phyloP scores from a whole-genome alignment of 2,329 filamentous ascomycete genomes.

The Kalmusia sp. region DNA sequence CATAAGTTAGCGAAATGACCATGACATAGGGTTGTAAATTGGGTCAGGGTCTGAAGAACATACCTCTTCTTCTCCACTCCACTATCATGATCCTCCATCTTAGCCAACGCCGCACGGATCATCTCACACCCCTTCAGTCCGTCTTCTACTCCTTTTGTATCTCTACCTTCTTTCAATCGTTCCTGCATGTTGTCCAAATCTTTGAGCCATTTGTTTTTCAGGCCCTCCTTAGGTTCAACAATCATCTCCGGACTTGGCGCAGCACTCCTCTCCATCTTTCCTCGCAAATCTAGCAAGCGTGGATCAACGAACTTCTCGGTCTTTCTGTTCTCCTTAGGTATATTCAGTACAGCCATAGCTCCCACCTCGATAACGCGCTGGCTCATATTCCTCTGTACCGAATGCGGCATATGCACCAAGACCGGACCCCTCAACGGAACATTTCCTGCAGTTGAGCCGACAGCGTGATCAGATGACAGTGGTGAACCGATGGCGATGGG shows the following conservation, averaged over 20 bases:
- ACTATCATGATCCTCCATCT: not conserved
- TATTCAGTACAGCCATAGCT: slow-evolving; percentile 30
- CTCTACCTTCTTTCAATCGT: not conserved
- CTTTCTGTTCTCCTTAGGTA: not conserved
- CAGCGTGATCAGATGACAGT: not conserved
- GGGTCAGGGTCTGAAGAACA: not conserved
- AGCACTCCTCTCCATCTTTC: not conserved
- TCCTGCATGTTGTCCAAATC: slow-evolving; percentile 28
- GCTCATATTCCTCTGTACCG: slow-evolving; percentile 25
- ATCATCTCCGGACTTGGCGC: not conserved
- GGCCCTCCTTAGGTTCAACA: not conserved
- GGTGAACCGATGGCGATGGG: slow-evolving; percentile 22
- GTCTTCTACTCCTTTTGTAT: slow-evolving; percentile 13
- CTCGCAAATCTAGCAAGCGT: slow-evolving; percentile 1
- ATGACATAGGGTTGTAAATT: too few species aligned
- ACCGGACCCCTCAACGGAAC: slow-evolving; percentile 11
- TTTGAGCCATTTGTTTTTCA: slow-evolving; percentile 11
- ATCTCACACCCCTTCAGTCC: slow-evolving; percentile 25
- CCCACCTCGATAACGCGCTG: slow-evolving; percentile 39
- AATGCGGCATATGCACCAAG: slow-evolving; percentile 26
- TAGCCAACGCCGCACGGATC: slow-evolving; percentile 23
- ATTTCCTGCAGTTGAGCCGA: not conserved
- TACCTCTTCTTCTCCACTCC: not conserved
- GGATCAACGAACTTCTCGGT: slow-evolving; percentile 1
- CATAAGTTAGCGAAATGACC: not conserved